Evolutionary conservation across 768 basidiomycete genomes (phyloP), one percentile per base, ranked within the genome.

Genomic region (Crucibulum laeve): DNA sequence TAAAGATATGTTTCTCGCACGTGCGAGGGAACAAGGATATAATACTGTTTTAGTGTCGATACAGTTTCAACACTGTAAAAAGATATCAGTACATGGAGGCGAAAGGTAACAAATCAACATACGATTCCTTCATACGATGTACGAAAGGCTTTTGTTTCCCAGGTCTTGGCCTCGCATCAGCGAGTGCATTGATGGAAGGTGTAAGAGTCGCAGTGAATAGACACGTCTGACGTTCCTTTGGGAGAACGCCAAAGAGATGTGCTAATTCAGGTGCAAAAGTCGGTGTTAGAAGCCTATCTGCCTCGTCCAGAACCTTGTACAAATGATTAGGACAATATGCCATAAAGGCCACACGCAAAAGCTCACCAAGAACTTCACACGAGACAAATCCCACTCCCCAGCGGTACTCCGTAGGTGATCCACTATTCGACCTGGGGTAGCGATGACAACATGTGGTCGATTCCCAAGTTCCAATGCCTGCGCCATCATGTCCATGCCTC

Each of bases 401-500:
- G 77, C 81, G 44, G 77, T 78, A 54, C 87, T 93, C 49, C 77
- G 75, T 36, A 99, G 62, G 53, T 92, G 83, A 63, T 99, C 96
- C 3, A 93, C 90, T 17, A 99, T 80, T 15, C 96, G 80, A 2
- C 96, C 96, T 3, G 96, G 96, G 0, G 96, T 99, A 5, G 94
- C 96, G 36, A 99, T 82, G 18, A 98, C 84, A 26, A 99, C 76
- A 59, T 98, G 96, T 0, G 96, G 96, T 32, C 87, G 78, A 50
- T 82, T 79, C 2, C 76, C 73, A 11, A 99, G 78, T 55, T 94
- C 92, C 14, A 90, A 69, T 0, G 95, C 91, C 60, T 99, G 96
- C 1, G 81, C 61, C 73, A 96, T 91, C 85, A 95, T 95, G 55
- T 99, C 96, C 91, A 99, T 95, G 4, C 96, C 96, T 14, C 96